phyloP scores from a whole-genome alignment of 345 rosid species.

The Melastoma malabathricum region DNA sequence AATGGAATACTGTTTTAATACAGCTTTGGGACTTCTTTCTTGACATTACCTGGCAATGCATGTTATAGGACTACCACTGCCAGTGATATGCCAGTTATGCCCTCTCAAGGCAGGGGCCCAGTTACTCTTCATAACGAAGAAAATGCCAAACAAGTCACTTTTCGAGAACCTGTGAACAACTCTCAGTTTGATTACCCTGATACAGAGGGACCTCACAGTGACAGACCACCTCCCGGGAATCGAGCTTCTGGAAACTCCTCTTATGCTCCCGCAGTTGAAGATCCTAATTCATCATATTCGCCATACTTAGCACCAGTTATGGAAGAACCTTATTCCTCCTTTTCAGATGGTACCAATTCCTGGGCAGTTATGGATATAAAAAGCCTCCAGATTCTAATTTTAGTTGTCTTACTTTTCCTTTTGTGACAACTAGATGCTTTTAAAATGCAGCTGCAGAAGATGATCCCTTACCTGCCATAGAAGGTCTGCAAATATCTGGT shows the following conservation, averaged over 20 bases:
- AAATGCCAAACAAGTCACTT: constrained; percentile 49
- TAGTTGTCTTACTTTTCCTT: not conserved
- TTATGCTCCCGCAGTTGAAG: constrained; percentile 33
- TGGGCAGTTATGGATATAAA: constrained; percentile 3
- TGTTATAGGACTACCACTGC: constrained; percentile 20
- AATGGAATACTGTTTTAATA: too few relatives aligned
- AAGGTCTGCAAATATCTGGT: constrained; percentile 85
- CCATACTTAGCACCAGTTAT: constrained; percentile 62
- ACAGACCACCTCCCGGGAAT: constrained; percentile 38
- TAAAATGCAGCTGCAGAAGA: constrained; percentile 68
- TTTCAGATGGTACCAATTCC: constrained; percentile 57
- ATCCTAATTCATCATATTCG: constrained; percentile 50
- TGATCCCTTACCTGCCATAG: constrained; percentile 79
- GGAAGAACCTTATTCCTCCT: constrained; percentile 88
- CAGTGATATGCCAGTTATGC: constrained; percentile 17
- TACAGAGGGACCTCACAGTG: constrained; percentile 37
- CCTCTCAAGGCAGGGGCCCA: constrained; percentile 15
- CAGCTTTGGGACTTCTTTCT: too few relatives aligned
- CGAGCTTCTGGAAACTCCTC: constrained; percentile 46
- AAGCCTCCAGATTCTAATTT: constrained; percentile 3
- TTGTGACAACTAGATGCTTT: not conserved
- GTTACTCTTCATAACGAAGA: constrained; percentile 27
- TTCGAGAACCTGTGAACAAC: constrained; percentile 66
- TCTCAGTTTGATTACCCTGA: constrained; percentile 53
- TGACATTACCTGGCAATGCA: too few relatives aligned